These are phyloP conservation scores for Kazachstania africana DNA, from an alignment of 805 yeast species.

Conservation along the genomic window DNA sequence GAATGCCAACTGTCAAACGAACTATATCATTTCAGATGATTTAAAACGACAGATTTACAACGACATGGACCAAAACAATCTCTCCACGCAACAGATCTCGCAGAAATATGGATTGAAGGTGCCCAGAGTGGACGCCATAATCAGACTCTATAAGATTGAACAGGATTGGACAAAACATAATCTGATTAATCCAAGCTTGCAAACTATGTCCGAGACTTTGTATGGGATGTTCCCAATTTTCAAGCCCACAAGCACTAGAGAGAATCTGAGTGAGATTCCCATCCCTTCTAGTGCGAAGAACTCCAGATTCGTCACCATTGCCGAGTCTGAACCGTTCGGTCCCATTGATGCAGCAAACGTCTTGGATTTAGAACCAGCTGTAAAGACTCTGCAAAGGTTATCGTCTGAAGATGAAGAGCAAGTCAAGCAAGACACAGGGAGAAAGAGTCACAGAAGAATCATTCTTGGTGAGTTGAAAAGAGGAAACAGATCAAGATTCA, in stretches of 20 bases:
- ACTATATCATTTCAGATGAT: slow-evolving; percentile 43
- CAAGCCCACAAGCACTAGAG: slow-evolving; percentile 32
- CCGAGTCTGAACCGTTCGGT: slow-evolving; percentile 92
- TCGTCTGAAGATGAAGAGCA: slow-evolving; percentile 45
- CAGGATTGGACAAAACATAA: slow-evolving; percentile 44
- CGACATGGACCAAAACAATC: slow-evolving; percentile 40
- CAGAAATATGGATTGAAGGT: slow-evolving; percentile 68
- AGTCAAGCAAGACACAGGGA: slow-evolving; percentile 6
- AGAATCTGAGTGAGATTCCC: slow-evolving; percentile 89
- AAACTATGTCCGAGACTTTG: slow-evolving; percentile 48
- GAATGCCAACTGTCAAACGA: slow-evolving; percentile 60
- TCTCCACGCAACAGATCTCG: slow-evolving; percentile 63
- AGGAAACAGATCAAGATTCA: slow-evolving; percentile 63
- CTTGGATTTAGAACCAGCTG: slow-evolving; percentile 80
- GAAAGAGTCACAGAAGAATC: slow-evolving; percentile 26
- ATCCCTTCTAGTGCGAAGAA: slow-evolving; percentile 71
- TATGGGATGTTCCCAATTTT: slow-evolving; percentile 75
- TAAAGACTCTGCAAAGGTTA: slow-evolving; percentile 58
- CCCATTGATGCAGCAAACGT: slow-evolving; percentile 88
- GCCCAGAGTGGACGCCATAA: slow-evolving; percentile 81
- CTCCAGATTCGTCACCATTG: slow-evolving; percentile 76
- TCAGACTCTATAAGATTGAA: slow-evolving; percentile 57
- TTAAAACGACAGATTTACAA: slow-evolving; percentile 50
- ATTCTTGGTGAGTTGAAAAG: slow-evolving; percentile 47
- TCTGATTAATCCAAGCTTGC: slow-evolving; percentile 42